Conservation (phyloP, 2,329 filamentous ascomycete species). For the Passalora sequoiae region DNA sequence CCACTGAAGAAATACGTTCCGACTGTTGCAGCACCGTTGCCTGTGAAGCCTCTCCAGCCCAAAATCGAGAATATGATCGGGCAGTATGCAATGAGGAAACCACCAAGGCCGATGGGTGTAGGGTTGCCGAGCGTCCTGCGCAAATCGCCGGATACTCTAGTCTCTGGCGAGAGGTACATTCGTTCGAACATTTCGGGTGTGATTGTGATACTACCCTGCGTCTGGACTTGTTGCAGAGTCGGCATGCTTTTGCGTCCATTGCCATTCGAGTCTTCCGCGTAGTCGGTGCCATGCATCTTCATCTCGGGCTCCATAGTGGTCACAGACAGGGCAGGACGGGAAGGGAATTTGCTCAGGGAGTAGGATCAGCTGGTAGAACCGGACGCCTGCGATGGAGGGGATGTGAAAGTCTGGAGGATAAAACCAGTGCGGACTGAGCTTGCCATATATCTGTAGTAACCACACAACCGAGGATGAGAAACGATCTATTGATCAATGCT, state of each 20-base stretch:
- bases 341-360: too few species aligned
- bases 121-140: constrained; percentile 19
- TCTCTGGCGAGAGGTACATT: constrained; percentile 21
- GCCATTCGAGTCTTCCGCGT: too few species aligned
- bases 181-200: constrained; percentile 24
- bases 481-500: too few species aligned
- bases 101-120: constrained; percentile 14
- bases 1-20: constrained; percentile 35
- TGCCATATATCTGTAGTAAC: too few species aligned
- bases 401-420: too few species aligned
- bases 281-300: too few species aligned
- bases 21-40: constrained; percentile 19
- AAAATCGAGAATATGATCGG: constrained; percentile 19
- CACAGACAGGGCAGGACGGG: too few species aligned
- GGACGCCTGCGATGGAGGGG: too few species aligned
- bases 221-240: constrained; percentile 13
- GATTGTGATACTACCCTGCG: constrained; percentile 18
- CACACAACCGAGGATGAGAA: too few species aligned
- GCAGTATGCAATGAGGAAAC: constrained; percentile 21
- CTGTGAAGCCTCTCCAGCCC: constrained; percentile 18
- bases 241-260: constrained; percentile 7
- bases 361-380: too few species aligned
- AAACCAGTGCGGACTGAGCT: too few species aligned
- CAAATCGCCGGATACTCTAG: constrained; percentile 17
- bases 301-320: too few species aligned